Conservation (phyloP, 208 protist species). For the Paratrypanosoma confusum region DNA sequence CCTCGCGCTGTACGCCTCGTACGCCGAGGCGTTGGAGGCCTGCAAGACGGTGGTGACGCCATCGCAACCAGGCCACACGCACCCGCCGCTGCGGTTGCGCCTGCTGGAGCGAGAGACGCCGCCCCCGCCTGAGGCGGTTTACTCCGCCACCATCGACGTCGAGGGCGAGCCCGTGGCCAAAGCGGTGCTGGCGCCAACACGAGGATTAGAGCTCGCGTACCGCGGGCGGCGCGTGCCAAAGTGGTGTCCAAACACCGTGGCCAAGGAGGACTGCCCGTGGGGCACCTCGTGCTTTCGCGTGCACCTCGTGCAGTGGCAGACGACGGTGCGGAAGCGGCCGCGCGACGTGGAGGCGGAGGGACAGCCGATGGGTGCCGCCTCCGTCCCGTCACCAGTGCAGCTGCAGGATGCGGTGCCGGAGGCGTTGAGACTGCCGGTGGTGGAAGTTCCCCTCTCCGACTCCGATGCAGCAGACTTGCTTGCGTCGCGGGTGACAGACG, state of each 20-base stretch:
- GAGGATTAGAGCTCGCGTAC: constrained; percentile 70
- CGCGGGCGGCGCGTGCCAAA: constrained; percentile 38
- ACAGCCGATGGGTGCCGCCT: not conserved
- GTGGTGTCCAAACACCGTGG: constrained; percentile 62
- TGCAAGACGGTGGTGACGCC: constrained; percentile 57
- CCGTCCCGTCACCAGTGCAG: constrained; percentile 25
- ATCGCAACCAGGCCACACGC: constrained; percentile 14
- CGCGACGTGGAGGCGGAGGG: constrained; percentile 21
- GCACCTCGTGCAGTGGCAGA: constrained; percentile 41
- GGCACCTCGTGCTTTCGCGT: constrained; percentile 57
- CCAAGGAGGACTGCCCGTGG: constrained; percentile 57
- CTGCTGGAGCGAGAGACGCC: constrained; percentile 66
- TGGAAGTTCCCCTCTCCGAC: no score
- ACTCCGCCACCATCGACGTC: constrained; percentile 48
- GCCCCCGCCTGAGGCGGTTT: constrained; percentile 58
- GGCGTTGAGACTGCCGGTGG: no score
- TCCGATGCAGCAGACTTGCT: no score
- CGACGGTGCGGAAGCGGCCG: constrained; percentile 60
- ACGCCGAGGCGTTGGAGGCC: constrained; percentile 70
- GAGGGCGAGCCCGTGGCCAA: constrained; percentile 62
- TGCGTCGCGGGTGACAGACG: no score
- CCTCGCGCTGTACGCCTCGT: constrained; percentile 69
- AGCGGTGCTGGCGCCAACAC: constrained; percentile 41
- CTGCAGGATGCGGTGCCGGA: no score
- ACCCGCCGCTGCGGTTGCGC: constrained; percentile 47